Evolutionary conservation across 2,329 filamentous ascomycete species (phyloP).

Genomic region (Fusarium proliferatum): DNA sequence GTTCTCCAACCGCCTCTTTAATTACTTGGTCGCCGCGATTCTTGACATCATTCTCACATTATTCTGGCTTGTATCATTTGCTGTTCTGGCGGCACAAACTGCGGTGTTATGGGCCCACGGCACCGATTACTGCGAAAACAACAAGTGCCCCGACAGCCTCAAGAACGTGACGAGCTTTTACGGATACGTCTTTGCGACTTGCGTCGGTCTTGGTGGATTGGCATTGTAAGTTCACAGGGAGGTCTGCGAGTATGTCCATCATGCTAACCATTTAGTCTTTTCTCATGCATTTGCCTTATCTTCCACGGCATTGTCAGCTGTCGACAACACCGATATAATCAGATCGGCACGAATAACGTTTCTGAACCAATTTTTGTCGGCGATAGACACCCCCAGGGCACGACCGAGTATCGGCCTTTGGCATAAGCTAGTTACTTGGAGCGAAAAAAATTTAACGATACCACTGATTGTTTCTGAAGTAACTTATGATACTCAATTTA

Average conservation of each 20-base stretch:
- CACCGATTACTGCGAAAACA: slow-evolving; percentile 39
- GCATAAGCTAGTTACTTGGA: accelerated
- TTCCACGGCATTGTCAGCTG: slow-evolving; percentile 56
- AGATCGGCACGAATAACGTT: slow-evolving; percentile 14
- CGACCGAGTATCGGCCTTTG: not conserved
- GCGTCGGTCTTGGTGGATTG: slow-evolving; percentile 55
- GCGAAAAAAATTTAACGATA: not conserved
- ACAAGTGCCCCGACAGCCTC: slow-evolving; percentile 36
- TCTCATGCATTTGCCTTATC: slow-evolving; percentile 55
- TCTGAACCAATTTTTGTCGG: not conserved
- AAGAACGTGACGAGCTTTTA: slow-evolving; percentile 26
- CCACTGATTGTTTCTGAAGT: not conserved
- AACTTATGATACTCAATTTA: not conserved
- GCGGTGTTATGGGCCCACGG: slow-evolving; percentile 39
- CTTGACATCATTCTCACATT: slow-evolving; percentile 63
- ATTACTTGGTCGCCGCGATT: slow-evolving; percentile 64
- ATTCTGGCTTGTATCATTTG: slow-evolving; percentile 63
- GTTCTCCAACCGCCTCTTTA: slow-evolving; percentile 57
- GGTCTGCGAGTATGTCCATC: accelerated
- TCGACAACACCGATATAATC: slow-evolving; percentile 53
- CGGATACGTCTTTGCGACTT: slow-evolving; percentile 49
- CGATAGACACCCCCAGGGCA: not conserved
- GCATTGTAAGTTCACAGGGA: slow-evolving; percentile 54
- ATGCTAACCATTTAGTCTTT: slow-evolving; percentile 47
- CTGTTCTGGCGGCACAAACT: slow-evolving; percentile 52